These are phyloP conservation scores for Alternaria viburni DNA, from an alignment of 2,329 filamentous ascomycete species.

Conservation along the genomic window DNA sequence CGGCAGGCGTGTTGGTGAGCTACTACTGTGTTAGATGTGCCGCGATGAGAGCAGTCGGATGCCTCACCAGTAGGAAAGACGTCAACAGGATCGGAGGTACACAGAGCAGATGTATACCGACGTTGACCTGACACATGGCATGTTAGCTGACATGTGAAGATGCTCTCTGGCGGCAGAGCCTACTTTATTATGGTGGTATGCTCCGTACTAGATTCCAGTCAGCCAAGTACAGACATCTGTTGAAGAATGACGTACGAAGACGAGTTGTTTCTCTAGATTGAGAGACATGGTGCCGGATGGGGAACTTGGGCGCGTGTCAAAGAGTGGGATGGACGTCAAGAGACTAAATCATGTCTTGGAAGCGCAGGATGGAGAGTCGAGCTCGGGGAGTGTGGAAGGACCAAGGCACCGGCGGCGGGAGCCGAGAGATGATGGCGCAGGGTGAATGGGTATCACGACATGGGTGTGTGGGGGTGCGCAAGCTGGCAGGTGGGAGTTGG, in stretches of 20 bases:
- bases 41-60: background rate
- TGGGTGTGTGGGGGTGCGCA: slow-evolving; percentile 29
- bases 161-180: slow-evolving; percentile 19
- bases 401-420: slow-evolving; percentile 19
- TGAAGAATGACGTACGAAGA: slow-evolving; percentile 68
- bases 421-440: slow-evolving; percentile 24
- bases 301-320: slow-evolving; percentile 36
- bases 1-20: slow-evolving; percentile 63
- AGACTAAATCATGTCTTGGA: slow-evolving; percentile 38
- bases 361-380: background rate
- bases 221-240: slow-evolving; percentile 9
- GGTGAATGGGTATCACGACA: slow-evolving; percentile 36
- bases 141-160: slow-evolving; percentile 32
- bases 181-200: slow-evolving; percentile 79
- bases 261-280: slow-evolving; percentile 80
- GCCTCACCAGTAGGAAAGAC: slow-evolving; percentile 71
- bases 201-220: slow-evolving; percentile 69
- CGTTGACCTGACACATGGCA: slow-evolving; percentile 64
- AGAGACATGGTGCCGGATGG: slow-evolving; percentile 59
- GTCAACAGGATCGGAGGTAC: slow-evolving; percentile 78
- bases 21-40: slow-evolving; percentile 36
- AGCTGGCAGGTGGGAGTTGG: slow-evolving; percentile 26
- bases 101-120: slow-evolving; percentile 79
- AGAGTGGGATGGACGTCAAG: slow-evolving; percentile 25
- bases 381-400: slow-evolving; percentile 6